Percentiles rank a stretch among this genome's conserved stretches.
These are phyloP conservation scores for Saccharomycopsis sp. DNA, from an alignment of 805 yeast genomes.

Conservation along the genomic window DNA sequence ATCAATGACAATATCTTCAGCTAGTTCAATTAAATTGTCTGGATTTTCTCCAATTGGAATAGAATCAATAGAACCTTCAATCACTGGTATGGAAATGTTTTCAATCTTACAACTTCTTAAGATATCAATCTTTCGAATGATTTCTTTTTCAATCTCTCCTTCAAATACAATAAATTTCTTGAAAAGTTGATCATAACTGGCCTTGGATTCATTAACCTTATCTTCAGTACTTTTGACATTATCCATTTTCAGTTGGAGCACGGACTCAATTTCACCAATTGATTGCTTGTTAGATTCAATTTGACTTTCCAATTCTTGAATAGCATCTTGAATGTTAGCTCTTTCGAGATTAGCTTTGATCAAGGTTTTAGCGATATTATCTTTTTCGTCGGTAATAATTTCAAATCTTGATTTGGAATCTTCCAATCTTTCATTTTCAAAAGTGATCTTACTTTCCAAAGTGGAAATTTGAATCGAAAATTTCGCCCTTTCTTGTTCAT, in stretches of 20 bases:
- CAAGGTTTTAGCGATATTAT: slow-evolving; percentile 31
- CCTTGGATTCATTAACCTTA: slow-evolving; percentile 31
- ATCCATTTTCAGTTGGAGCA: slow-evolving; percentile 28
- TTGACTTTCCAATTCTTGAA: slow-evolving; percentile 36
- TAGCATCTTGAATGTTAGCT: slow-evolving; percentile 27
- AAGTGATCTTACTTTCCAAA: slow-evolving; percentile 51
- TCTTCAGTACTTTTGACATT: slow-evolving; percentile 43
- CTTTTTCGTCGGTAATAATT: slow-evolving; percentile 36
- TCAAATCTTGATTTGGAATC: slow-evolving; percentile 44
- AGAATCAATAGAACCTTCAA: slow-evolving; percentile 51
- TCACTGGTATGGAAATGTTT: slow-evolving; percentile 55
- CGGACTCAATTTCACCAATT: slow-evolving; percentile 29
- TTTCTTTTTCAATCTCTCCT: slow-evolving; percentile 47
- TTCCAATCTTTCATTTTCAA: slow-evolving; percentile 53
- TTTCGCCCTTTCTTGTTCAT: slow-evolving; percentile 55
- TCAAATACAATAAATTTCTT: slow-evolving; percentile 36
- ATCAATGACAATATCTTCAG: slow-evolving; percentile 48
- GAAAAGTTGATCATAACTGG: slow-evolving; percentile 26
- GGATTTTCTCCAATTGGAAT: slow-evolving; percentile 53
- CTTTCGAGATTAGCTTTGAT: slow-evolving; percentile 30
- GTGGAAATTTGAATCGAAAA: slow-evolving; percentile 54
- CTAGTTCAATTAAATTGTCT: slow-evolving; percentile 32
- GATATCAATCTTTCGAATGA: slow-evolving; percentile 48
- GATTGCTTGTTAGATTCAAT: slow-evolving; percentile 34
- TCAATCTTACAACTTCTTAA: slow-evolving; percentile 72